Base-by-base conservation (phyloP, 1,284 basidiomycete species). In the Megacollybia platyphylla region DNA sequence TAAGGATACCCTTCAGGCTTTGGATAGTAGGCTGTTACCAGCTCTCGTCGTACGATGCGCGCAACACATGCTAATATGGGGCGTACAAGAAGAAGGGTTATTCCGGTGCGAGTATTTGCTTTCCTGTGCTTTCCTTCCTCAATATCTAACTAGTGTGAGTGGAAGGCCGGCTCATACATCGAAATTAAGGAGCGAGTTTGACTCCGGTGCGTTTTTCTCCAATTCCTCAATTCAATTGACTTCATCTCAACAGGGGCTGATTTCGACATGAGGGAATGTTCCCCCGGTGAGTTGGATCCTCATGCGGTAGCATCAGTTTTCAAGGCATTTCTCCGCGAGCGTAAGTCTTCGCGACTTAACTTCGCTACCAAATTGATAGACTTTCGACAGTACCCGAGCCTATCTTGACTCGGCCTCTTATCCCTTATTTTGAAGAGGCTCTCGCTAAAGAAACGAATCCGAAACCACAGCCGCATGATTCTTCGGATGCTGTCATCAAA, bases 271-370 rank as follows among this genome's bases (percentile, higher is more conserved):
- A 62, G 67, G 24, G 71, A 76, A 48, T 83, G 78, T 51, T 72
- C 75, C 38, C 87, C 87, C 18, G 76, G 82, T 11, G 88, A 93
- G 52, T 63, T 94, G 27, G 90, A 94, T 57, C 90, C 90, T 30
- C 89, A 94, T 55, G 87, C 90, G 1, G 90, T 97, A 10, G 80
- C 92, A 28, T 88, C 87, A 31, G 67, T 86, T 36, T 87, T 87
- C 60, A 87, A 87, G 58, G 80, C 82, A 2, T 88, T 75, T 54
- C 64, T 87, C 39, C 82, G 84, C 42, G 85, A 87, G 69, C 60
- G 85, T 86, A 59, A 62, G 79, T 65, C n/a, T 26, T 36, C 37
- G 49, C 9, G 31, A 8, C 31, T 35, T 15, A 42, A 15, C 7
- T 37, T 34, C 15, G 32, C 42, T 7, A 30, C 8, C 18, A 20